phyloP scores from a whole-genome alignment of 2,329 filamentous ascomycete genomes.

The Talaromyces sp. region DNA sequence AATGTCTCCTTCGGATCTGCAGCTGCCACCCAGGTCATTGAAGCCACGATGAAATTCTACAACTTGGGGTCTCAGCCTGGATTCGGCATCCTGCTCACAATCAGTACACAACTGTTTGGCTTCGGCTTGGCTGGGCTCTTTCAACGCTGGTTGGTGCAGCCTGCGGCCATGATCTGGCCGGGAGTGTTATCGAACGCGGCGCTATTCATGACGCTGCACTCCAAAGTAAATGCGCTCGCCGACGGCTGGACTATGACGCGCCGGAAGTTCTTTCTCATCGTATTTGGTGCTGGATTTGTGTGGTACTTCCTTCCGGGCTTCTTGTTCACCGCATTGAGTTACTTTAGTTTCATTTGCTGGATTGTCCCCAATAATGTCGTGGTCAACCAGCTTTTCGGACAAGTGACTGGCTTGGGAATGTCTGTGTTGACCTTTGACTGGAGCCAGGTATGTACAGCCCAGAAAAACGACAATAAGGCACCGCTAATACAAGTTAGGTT shows the following conservation, averaged over 20 bases:
- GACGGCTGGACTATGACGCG: constrained; percentile 41
- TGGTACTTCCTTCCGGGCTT: constrained; percentile 54
- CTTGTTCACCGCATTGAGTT: constrained; percentile 63
- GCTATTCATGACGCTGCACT: constrained; percentile 40
- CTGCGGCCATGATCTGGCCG: constrained; percentile 63
- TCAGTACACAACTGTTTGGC: constrained; percentile 60
- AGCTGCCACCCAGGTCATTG: constrained; percentile 33
- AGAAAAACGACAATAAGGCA: neutral
- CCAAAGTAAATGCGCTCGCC: constrained; percentile 26
- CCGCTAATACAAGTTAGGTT: constrained; percentile 3
- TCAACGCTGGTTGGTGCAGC: constrained; percentile 54
- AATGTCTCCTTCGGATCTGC: constrained; percentile 46
- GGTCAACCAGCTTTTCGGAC: constrained; percentile 70
- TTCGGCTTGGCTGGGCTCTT: constrained; percentile 60
- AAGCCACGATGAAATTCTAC: constrained; percentile 47
- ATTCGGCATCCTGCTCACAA: constrained; percentile 56
- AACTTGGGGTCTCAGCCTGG: constrained; percentile 54
- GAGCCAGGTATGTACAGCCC: constrained; percentile 53
- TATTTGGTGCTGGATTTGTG: constrained; percentile 26
- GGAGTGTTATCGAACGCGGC: constrained; percentile 49
- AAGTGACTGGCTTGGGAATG: constrained; percentile 61
- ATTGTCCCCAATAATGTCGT: constrained; percentile 62
- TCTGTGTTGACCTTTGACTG: constrained; percentile 72
- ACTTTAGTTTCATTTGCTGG: constrained; percentile 70
- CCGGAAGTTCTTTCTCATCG: constrained; percentile 32